These are phyloP conservation scores for Mycena amicta DNA, from an alignment of 768 basidiomycete genomes.

Conservation along the genomic window DNA sequence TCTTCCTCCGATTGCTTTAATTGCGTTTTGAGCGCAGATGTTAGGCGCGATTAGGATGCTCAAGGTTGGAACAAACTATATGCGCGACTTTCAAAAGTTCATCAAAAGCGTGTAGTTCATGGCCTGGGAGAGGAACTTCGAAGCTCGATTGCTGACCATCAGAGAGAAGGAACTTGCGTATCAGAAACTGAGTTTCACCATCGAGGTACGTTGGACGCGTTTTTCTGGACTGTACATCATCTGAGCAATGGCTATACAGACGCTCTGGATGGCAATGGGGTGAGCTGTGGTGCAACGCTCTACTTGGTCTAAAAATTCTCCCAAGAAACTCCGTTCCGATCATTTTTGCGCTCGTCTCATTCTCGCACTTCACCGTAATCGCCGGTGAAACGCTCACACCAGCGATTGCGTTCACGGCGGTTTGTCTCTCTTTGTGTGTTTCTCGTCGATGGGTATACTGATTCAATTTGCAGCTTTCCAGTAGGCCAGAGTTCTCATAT, in stretches of 20 bases:
- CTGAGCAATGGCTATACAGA: no score
- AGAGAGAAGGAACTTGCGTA: slow-evolving; percentile 80
- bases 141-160: slow-evolving; percentile 67
- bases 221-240: no score
- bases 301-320: background rate
- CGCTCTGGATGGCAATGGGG: slow-evolving; percentile 51
- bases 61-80: slow-evolving; percentile 43
- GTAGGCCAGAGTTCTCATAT: background rate
- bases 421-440: slow-evolving; percentile 24
- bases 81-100: background rate
- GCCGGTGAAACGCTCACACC: slow-evolving; percentile 58
- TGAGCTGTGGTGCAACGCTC: background rate
- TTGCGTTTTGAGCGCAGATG: slow-evolving; percentile 56
- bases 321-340: slow-evolving; percentile 34
- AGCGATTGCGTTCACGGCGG: slow-evolving; percentile 58
- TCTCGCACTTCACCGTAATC: slow-evolving; percentile 53
- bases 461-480: background rate
- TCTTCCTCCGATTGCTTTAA: background rate
- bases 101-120: slow-evolving; percentile 63
- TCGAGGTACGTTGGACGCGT: slow-evolving; percentile 63
- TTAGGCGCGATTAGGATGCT: slow-evolving; percentile 89
- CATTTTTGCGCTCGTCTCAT: slow-evolving; percentile 36
- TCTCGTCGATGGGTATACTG: no score
- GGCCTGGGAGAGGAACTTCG: slow-evolving; percentile 91
- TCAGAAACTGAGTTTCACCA: slow-evolving; percentile 82